Evolutionary conservation across 345 rosid species (phyloP).

Genomic region (Orychophragmus violaceus): DNA sequence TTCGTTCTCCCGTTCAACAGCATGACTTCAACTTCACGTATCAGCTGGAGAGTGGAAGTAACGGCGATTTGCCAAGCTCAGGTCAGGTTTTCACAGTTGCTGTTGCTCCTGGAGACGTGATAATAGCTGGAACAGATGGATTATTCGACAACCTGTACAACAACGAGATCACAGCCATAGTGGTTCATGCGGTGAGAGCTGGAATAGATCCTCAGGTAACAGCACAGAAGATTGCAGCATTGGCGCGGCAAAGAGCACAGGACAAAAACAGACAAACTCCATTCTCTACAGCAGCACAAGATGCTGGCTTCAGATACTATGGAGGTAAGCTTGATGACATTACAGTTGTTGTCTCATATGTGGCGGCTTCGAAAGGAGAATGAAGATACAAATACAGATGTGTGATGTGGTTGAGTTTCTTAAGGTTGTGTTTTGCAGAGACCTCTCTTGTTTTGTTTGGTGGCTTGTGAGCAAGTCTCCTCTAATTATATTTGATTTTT

Average conservation of each 20-base stretch:
- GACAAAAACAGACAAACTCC: slow-evolving; percentile 90
- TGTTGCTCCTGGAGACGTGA: slow-evolving; percentile 90
- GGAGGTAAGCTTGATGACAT: slow-evolving; percentile 99
- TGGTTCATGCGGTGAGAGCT: slow-evolving; percentile 88
- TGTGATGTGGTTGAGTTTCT: slow-evolving; percentile 14
- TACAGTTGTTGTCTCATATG: slow-evolving; percentile 89
- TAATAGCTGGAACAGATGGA: slow-evolving; percentile 92
- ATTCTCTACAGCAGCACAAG: slow-evolving; percentile 96
- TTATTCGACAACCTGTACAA: slow-evolving; percentile 90
- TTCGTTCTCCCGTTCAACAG: slow-evolving; percentile 92
- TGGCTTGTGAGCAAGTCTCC: slow-evolving; percentile 20
- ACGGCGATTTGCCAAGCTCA: slow-evolving; percentile 84
- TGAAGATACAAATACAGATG: slow-evolving; percentile 1
- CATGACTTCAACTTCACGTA: slow-evolving; percentile 91
- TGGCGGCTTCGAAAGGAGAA: slow-evolving; percentile 42
- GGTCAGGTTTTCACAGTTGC: slow-evolving; percentile 84
- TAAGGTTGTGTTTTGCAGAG: slow-evolving; percentile 10
- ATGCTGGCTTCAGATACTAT: slow-evolving; percentile 94
- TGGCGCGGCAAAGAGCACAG: slow-evolving; percentile 88
- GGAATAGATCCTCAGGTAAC: slow-evolving; percentile 81
- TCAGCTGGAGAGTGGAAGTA: slow-evolving; percentile 79
- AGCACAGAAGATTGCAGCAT: slow-evolving; percentile 97
- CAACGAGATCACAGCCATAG: slow-evolving; percentile 93
- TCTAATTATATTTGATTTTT: slow-evolving; percentile 21
- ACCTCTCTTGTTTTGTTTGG: slow-evolving; percentile 16